Evolutionary conservation across 495 filamentous ascomycete species (phyloP).

Genomic region (Aspergillus hancockii): DNA sequence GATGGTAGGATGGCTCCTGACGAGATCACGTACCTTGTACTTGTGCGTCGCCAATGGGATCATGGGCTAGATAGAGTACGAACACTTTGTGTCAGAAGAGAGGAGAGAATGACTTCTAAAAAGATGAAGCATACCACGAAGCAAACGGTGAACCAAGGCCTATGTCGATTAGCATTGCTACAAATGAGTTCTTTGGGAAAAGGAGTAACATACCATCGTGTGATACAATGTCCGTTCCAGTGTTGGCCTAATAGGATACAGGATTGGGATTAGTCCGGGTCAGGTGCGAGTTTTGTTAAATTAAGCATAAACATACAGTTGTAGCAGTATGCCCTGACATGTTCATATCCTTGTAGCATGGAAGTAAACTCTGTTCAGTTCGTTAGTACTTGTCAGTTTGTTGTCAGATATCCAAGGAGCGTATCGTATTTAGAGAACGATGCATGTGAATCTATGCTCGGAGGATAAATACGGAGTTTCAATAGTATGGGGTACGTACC

Average conservation of each 20-base stretch:
- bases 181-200: neutral
- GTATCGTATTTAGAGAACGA: neutral
- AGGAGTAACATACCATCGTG: slow-evolving; percentile 45
- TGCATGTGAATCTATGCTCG: neutral
- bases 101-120: neutral
- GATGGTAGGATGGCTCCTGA: neutral
- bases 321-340: slow-evolving; percentile 55
- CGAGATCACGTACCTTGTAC: slow-evolving; percentile 40
- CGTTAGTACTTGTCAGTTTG: slow-evolving; percentile 5
- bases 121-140: slow-evolving; percentile 45
- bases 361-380: slow-evolving; percentile 49
- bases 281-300: slow-evolving; percentile 8
- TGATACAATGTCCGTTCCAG: slow-evolving; percentile 53
- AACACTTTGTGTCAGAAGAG: neutral
- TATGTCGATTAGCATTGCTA: slow-evolving; percentile 16
- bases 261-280: slow-evolving; percentile 28
- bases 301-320: slow-evolving; percentile 43
- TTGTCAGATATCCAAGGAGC: slow-evolving; percentile 5
- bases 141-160: slow-evolving; percentile 57
- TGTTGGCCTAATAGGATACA: slow-evolving; percentile 41
- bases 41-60: slow-evolving; percentile 53
- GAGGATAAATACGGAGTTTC: slow-evolving; percentile 14
- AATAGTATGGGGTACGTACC: slow-evolving; percentile 33
- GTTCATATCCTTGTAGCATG: slow-evolving; percentile 54
- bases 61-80: slow-evolving; percentile 35